phyloP scores from a whole-genome alignment of 495 filamentous ascomycete species.

The Saxispiralis lemnorum region DNA sequence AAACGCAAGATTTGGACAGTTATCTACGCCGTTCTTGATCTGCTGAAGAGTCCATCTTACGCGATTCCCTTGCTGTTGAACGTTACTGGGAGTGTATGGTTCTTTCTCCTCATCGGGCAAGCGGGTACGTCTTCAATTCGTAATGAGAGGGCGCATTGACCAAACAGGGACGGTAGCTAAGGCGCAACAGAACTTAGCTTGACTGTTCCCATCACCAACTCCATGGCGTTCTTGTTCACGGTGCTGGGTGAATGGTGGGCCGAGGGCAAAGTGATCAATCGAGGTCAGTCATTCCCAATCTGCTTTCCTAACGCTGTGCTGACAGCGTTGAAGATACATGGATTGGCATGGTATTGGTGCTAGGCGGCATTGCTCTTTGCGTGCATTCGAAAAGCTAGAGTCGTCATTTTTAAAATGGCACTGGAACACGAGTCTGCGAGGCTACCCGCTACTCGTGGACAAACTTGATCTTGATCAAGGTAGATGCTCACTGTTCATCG shows the following conservation, averaged over 20 bases:
- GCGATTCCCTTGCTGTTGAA: slow-evolving; percentile 74
- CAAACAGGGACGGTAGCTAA: neutral
- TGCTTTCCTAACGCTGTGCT: neutral
- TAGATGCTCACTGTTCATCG: too few species aligned
- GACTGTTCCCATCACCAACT: slow-evolving; percentile 89
- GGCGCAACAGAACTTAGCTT: slow-evolving; percentile 58
- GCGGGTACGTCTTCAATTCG: slow-evolving; percentile 43
- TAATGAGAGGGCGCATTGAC: too few species aligned
- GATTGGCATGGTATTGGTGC: slow-evolving; percentile 67
- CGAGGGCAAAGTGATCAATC: slow-evolving; percentile 69
- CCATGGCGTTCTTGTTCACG: slow-evolving; percentile 84
- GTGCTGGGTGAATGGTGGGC: slow-evolving; percentile 92
- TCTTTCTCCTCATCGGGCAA: slow-evolving; percentile 84
- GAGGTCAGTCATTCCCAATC: slow-evolving; percentile 32
- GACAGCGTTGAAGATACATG: slow-evolving; percentile 48
- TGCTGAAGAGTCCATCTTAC: slow-evolving; percentile 67
- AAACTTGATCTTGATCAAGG: too few species aligned
- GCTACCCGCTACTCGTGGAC: too few species aligned
- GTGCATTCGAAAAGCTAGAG: slow-evolving; percentile 35
- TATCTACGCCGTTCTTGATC: slow-evolving; percentile 57
- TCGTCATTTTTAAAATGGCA: too few species aligned
- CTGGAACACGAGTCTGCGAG: too few species aligned
- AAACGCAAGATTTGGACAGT: slow-evolving; percentile 37
- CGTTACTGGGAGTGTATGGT: slow-evolving; percentile 90
- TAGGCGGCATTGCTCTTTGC: slow-evolving; percentile 74